phyloP scores from a whole-genome alignment of 805 yeast species.

The Myxozyma kluyveri region DNA sequence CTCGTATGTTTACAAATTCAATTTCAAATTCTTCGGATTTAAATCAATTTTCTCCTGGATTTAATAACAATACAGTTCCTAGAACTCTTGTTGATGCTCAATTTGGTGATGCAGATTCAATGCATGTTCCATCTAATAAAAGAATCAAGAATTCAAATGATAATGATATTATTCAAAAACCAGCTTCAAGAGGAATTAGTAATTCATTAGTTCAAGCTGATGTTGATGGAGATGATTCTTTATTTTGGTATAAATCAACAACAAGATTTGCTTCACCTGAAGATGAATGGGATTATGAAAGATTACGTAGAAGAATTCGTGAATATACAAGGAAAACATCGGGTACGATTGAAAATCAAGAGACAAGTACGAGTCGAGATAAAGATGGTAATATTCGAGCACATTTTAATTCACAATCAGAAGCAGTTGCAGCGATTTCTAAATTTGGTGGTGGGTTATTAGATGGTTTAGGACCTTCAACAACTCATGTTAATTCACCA shows the following conservation, averaged over 20 bases:
- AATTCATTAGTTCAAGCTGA: slow-evolving; percentile 24
- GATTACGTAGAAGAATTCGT: slow-evolving; percentile 20
- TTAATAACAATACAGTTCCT: not conserved
- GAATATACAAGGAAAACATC: slow-evolving; percentile 13
- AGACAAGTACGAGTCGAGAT: not conserved
- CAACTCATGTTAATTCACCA: slow-evolving; percentile 14
- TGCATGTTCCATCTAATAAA: not conserved
- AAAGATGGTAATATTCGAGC: not conserved
- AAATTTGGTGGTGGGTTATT: slow-evolving; percentile 1
- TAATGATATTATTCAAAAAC: not conserved
- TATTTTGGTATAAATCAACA: slow-evolving; percentile 26
- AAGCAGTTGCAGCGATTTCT: slow-evolving; percentile 1
- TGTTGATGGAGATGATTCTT: slow-evolving; percentile 27
- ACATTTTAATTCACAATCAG: not conserved
- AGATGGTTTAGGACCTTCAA: slow-evolving; percentile 16
- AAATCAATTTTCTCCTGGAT: too few species aligned
- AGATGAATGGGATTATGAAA: slow-evolving; percentile 25
- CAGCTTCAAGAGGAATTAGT: slow-evolving; percentile 1
- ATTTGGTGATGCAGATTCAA: not conserved
- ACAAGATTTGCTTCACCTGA: slow-evolving; percentile 24
- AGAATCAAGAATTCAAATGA: not conserved
- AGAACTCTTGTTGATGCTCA: not conserved
- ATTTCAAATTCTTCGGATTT: too few species aligned
- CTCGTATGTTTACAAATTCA: too few species aligned
- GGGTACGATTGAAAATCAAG: too few species aligned